Percentiles rank a stretch among this genome's conserved stretches.
These are phyloP conservation scores for Kluyveromyces siamensis DNA, from an alignment of 805 yeast genomes.

Conservation along the genomic window DNA sequence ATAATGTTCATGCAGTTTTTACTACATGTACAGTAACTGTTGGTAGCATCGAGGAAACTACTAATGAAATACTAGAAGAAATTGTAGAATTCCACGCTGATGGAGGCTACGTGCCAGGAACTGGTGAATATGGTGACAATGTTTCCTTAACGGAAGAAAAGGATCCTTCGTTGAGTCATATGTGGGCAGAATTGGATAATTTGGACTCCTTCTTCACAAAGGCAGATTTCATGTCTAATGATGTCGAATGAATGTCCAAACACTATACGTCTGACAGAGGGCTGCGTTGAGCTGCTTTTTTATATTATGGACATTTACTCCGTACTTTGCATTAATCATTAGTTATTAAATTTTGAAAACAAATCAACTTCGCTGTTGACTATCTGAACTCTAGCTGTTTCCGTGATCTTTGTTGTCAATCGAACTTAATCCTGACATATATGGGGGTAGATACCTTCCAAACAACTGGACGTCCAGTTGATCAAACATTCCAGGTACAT, in stretches of 20 bases:
- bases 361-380: background rate
- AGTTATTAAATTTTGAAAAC: background rate
- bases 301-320: background rate
- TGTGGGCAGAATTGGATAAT: conserved; percentile 89
- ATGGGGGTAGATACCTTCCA: conserved; percentile 78
- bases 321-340: background rate
- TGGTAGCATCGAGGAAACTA: conserved; percentile 12
- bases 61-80: conserved; percentile 17
- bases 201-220: conserved; percentile 82
- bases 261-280: background rate
- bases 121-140: conserved; percentile 22
- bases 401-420: background rate
- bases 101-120: conserved; percentile 21
- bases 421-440: conserved; percentile 39
- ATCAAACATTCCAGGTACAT: conserved; percentile 78
- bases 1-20: conserved; percentile 92
- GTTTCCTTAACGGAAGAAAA: conserved; percentile 41
- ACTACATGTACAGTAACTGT: conserved; percentile 55
- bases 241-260: background rate
- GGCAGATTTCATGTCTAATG: conserved; percentile 28
- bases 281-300: background rate
- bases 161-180: conserved; percentile 73
- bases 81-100: conserved; percentile 28
- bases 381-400: background rate
- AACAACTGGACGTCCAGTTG: conserved; percentile 76